Evolutionary conservation across 441 rosid genomes (phyloP).

Genomic region (Viola pubescens): DNA sequence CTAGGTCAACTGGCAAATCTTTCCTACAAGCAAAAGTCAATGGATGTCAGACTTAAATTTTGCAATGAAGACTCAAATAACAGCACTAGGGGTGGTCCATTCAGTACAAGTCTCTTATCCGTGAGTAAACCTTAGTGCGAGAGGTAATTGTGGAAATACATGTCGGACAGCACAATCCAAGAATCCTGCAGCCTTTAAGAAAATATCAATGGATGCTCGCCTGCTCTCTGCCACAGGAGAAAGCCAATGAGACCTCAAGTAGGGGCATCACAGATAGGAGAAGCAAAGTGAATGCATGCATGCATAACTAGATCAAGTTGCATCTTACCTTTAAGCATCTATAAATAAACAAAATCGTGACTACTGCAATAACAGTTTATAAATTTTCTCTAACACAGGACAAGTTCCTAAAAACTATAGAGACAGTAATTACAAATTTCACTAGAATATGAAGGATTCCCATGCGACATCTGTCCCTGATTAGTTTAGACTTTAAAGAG

Average conservation of each 20-base stretch:
- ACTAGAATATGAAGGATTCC: background rate
- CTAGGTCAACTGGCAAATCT: slow-evolving; percentile 84
- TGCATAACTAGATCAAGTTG: background rate
- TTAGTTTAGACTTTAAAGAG: too few relatives aligned
- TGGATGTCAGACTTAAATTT: slow-evolving; percentile 7
- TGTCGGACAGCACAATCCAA: slow-evolving; percentile 87
- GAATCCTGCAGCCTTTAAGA: slow-evolving; percentile 96
- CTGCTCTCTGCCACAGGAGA: slow-evolving; percentile 54
- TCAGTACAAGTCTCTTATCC: slow-evolving; percentile 11
- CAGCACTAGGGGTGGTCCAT: background rate
- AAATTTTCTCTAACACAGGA: background rate
- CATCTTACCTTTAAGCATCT: background rate
- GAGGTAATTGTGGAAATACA: slow-evolving; percentile 77
- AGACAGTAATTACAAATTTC: background rate
- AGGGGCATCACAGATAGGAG: slow-evolving; percentile 4
- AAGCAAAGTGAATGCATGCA: background rate
- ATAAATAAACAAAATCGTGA: background rate
- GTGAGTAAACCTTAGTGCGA: slow-evolving; percentile 57
- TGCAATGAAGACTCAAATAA: slow-evolving; percentile 4
- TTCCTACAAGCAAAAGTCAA: slow-evolving; percentile 43
- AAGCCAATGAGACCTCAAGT: background rate
- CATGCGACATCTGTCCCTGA: too few relatives aligned
- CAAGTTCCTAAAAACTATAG: background rate
- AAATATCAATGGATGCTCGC: slow-evolving; percentile 80
- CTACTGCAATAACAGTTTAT: background rate